phyloP scores from a whole-genome alignment of 1,284 basidiomycete genomes.

The Trametes hirsuta region DNA sequence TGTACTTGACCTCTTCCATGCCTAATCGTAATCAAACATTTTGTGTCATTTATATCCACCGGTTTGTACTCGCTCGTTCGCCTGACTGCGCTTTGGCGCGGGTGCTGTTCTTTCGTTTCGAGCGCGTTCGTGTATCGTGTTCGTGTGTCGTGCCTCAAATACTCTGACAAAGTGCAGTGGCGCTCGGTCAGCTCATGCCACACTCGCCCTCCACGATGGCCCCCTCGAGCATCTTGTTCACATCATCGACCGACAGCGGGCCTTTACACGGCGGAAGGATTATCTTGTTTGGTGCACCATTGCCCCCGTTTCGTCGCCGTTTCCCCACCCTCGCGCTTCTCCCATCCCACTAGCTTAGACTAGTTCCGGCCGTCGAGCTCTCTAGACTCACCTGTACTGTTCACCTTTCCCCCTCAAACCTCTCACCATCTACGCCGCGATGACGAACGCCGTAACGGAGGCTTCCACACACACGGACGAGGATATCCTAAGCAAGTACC shows the following conservation, averaged over 20 bases:
- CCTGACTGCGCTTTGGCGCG: too few relatives aligned
- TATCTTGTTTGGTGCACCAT: not conserved
- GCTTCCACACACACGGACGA: slow-evolving; percentile 27
- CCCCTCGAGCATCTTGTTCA: not conserved
- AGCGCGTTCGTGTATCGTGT: too few relatives aligned
- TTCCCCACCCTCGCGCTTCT: slow-evolving; percentile 11
- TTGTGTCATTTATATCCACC: too few relatives aligned
- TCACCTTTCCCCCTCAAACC: not conserved
- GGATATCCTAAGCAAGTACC: slow-evolving; percentile 30
- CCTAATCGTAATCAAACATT: not conserved
- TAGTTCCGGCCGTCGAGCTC: not conserved
- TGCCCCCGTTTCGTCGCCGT: not conserved
- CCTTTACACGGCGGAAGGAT: not conserved
- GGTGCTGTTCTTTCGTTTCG: too few relatives aligned
- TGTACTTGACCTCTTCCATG: not conserved
- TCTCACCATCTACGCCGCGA: not conserved
- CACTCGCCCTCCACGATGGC: not conserved
- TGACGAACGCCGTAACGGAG: slow-evolving; percentile 1
- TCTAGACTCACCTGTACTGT: not conserved
- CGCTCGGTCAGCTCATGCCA: not conserved
- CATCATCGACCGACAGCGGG: not conserved
- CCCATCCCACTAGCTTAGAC: not conserved
- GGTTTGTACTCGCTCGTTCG: too few relatives aligned
- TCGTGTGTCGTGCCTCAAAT: too few relatives aligned
- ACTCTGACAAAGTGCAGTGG: not conserved